These are phyloP conservation scores for Irpex sp. DNA, from an alignment of 1,284 basidiomycete genomes.

Conservation along the genomic window DNA sequence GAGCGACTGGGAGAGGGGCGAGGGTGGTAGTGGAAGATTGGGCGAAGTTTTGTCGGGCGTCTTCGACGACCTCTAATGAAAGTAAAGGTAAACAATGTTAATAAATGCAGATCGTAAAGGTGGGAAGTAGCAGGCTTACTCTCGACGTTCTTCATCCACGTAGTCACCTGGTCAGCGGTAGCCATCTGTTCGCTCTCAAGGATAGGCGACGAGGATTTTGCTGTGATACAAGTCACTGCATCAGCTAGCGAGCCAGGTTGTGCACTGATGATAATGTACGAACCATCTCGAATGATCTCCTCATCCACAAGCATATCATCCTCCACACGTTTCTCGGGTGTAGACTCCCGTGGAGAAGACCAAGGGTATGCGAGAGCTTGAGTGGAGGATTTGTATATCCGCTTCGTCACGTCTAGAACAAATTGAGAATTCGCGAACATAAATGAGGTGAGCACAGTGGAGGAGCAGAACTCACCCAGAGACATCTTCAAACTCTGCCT, in stretches of 20 bases:
- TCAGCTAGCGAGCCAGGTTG: neutral
- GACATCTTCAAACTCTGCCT: conserved; percentile 69
- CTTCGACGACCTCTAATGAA: conserved; percentile 66
- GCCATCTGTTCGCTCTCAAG: conserved; percentile 48
- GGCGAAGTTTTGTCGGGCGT: conserved; percentile 67
- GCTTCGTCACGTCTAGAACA: conserved; percentile 49
- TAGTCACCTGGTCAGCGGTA: conserved; percentile 59
- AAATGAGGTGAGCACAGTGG: neutral
- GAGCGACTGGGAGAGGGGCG: conserved; percentile 57
- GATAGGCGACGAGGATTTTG: conserved; percentile 47
- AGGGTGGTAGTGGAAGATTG: conserved; percentile 41
- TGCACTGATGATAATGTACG: conserved; percentile 1
- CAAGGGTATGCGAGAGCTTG: conserved; percentile 21
- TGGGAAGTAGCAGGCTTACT: conserved; percentile 42
- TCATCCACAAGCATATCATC: conserved; percentile 42
- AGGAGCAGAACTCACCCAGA: conserved; percentile 47
- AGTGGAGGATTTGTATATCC: conserved; percentile 52
- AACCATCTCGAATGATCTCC: conserved; percentile 38
- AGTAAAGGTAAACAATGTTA: neutral
- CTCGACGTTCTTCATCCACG: conserved; percentile 77
- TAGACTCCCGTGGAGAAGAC: conserved; percentile 7
- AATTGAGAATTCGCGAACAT: neutral
- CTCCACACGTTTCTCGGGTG: conserved; percentile 24
- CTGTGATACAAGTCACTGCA: conserved; percentile 18
- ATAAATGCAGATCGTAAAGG: conserved; percentile 1